Conservation (phyloP, 1,284 basidiomycete genomes). For the Mrakiaceae sp. region DNA sequence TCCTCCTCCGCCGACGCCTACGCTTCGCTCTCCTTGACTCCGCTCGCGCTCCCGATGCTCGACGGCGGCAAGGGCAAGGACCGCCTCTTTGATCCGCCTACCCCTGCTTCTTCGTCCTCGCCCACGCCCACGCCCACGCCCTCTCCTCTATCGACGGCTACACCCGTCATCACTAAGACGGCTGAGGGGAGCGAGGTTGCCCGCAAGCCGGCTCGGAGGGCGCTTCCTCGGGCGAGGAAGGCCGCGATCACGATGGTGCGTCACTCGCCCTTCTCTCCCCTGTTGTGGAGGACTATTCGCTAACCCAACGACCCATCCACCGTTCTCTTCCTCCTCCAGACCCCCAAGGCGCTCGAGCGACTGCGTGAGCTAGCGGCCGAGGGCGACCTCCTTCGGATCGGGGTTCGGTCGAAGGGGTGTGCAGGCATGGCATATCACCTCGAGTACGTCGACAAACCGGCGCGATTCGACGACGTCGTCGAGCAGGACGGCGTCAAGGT, state of each 20-base stretch:
- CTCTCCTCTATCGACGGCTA: too few species aligned
- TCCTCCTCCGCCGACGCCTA: too few species aligned
- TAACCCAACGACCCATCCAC: neutral
- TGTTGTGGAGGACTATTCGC: neutral
- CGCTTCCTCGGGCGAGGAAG: constrained; percentile 53
- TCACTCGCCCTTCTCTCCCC: constrained; percentile 21
- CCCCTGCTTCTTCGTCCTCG: too few species aligned
- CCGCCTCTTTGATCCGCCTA: neutral
- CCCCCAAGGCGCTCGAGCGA: constrained; percentile 64
- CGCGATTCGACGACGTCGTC: constrained; percentile 94
- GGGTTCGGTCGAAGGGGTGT: constrained; percentile 97
- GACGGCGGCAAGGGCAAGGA: neutral
- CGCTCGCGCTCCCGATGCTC: neutral
- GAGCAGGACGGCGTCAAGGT: constrained; percentile 89
- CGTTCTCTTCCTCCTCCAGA: constrained; percentile 42
- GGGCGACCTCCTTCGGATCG: constrained; percentile 79
- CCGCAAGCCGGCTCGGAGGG: neutral
- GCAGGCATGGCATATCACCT: constrained; percentile 95
- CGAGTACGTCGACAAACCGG: constrained; percentile 85
- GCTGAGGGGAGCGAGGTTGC: neutral
- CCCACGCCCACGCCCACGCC: too few species aligned
- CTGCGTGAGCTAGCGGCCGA: constrained; percentile 39
- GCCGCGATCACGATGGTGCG: constrained; percentile 71
- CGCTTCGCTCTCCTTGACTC: neutral
- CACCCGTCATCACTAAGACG: neutral